Percentiles rank a stretch among this genome's conserved stretches.
Conservation (phyloP, 116 monocot species). For the Thalassia testudinum region DNA sequence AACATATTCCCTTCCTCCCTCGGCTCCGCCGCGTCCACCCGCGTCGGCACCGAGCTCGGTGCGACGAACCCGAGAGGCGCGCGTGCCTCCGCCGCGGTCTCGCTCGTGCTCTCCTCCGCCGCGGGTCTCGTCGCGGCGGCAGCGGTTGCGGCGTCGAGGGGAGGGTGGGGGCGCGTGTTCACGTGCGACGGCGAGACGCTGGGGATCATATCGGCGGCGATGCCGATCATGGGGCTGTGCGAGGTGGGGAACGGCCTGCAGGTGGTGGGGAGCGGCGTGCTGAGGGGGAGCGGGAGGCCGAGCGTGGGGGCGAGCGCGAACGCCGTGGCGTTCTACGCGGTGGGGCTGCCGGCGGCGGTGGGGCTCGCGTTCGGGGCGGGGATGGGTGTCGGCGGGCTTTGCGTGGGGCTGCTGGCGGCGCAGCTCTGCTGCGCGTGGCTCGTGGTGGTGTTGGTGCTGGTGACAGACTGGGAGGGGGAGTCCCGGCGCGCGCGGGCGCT, state of each 20-base stretch:
- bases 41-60: too few species aligned
- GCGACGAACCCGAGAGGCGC: too few species aligned
- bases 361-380: slow-evolving; percentile 19
- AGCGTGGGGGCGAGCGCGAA: slow-evolving; percentile 24
- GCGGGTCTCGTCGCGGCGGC: slow-evolving; percentile 16
- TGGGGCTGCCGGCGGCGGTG: too few species aligned
- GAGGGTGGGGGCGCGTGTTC: slow-evolving; percentile 22
- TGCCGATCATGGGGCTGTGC: too few species aligned
- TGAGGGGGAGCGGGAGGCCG: slow-evolving; percentile 32
- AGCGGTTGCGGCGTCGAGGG: slow-evolving; percentile 10
- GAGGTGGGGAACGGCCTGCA: too few species aligned
- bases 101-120: background rate
- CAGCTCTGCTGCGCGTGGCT: slow-evolving; percentile 30
- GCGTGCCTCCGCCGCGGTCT: slow-evolving; percentile 6
- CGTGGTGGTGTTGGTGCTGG: slow-evolving; percentile 19
- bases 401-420: slow-evolving; percentile 25
- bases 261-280: too few species aligned
- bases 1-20: too few species aligned
- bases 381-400: slow-evolving; percentile 25
- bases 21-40: slow-evolving; percentile 23
- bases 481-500: slow-evolving; percentile 14
- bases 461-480: slow-evolving; percentile 27
- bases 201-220: slow-evolving; percentile 23
- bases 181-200: slow-evolving; percentile 17
- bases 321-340: slow-evolving; percentile 29